Evolutionary conservation across 2,329 filamentous ascomycete genomes (phyloP), one percentile per base, ranked within the genome.

Genomic region (Amesomyces nigricolor): DNA sequence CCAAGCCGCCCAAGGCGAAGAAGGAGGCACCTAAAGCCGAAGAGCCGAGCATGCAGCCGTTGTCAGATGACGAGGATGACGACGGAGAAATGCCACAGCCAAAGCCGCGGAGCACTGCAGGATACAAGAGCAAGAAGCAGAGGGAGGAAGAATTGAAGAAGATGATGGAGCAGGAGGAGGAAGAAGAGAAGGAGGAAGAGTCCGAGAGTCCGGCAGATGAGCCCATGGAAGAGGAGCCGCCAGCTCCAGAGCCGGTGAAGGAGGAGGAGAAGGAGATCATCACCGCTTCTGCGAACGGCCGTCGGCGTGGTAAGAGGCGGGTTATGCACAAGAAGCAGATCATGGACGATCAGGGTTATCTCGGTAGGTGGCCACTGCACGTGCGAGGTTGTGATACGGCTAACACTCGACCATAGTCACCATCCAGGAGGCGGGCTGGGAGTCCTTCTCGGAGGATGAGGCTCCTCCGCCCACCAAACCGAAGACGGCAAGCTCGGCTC

Each of bases 371-470:
- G 13, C 22, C 16, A 45, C 43, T 19, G 39, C 17, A 40, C 11
- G 35, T 17, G 26, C 6, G 10, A 32, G 26, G 17, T 3, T 5
- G 11, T 14, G 45, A 45, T 29, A 7, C 29, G 29, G 6, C 35
- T 56, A 40, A 57, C 60, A 43, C 45, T 54, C 32, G 14, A 43
- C 58, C 39, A 16, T 63, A 94, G 91, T 96, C 32, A 96, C 91
- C 2, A 87, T 86, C 62, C 88, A 95, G 71, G 90, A 95, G 66
- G 73, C 81, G 0, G 86, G 79, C 0, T 96, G 91, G 91, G 91
- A 96, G 69, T 92, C 88, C 0, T 96, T 95, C 73, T 95, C 90
- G 0, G 91, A 96, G 68, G 91, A 95, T 61, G 91, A 96, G 62
- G 81, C 85, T 19, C 76, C 77, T 32, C 70, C 73, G 8, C 76